These are phyloP conservation scores for Melastoma malabathricum DNA, from an alignment of 345 rosid species.

Conservation along the genomic window DNA sequence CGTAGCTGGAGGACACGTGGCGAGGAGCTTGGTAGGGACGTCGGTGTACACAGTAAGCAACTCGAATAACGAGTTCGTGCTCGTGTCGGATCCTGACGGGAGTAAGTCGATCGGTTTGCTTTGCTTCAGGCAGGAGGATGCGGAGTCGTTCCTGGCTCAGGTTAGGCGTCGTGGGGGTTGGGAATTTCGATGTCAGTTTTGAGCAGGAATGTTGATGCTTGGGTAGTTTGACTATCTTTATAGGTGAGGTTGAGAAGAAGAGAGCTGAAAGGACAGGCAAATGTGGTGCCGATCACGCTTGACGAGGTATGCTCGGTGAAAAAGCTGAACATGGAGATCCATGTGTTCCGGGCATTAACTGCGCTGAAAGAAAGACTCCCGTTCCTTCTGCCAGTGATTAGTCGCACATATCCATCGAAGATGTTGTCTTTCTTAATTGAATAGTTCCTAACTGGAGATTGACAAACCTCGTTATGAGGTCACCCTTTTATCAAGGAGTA, in stretches of 20 bases:
- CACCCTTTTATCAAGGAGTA: too few relatives aligned
- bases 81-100: constrained; percentile 78
- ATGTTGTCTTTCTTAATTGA: too few relatives aligned
- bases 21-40: constrained; percentile 63
- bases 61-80: constrained; percentile 83
- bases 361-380: background rate
- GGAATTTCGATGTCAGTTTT: too few relatives aligned
- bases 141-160: constrained; percentile 85
- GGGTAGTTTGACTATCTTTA: constrained; percentile 2
- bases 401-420: too few relatives aligned
- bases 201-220: background rate
- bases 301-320: constrained; percentile 47
- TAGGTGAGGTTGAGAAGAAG: constrained; percentile 71
- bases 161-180: constrained; percentile 6
- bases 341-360: background rate
- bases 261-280: constrained; percentile 54
- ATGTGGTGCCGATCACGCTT: constrained; percentile 80
- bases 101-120: constrained; percentile 79
- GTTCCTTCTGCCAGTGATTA: too few relatives aligned
- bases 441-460: too few relatives aligned
- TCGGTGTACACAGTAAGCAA: constrained; percentile 82
- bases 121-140: constrained; percentile 91
- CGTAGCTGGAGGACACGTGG: constrained; percentile 37
- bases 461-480: too few relatives aligned
- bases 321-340: background rate